phyloP scores from a whole-genome alignment of 352 stramenopile species.

The Phytopythium vexans region DNA sequence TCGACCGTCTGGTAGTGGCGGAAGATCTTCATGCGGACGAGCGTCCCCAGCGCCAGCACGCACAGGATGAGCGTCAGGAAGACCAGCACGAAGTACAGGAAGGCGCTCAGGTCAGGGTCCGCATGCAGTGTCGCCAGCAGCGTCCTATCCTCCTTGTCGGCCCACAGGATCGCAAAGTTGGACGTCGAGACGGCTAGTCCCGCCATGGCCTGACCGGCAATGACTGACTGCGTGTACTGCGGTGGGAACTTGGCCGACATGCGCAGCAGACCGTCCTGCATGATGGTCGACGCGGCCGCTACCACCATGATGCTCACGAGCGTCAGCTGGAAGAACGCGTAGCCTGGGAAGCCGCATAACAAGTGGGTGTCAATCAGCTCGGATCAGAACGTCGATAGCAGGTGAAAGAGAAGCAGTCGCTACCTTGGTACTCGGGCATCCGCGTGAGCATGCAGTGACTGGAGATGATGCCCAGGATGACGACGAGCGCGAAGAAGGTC shows the following conservation, averaged over 20 bases:
- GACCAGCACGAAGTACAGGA: slow-evolving; percentile 77
- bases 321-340: slow-evolving; percentile 71
- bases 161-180: slow-evolving; percentile 66
- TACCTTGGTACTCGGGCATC: slow-evolving; percentile 68
- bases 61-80: slow-evolving; percentile 64
- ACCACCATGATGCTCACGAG: slow-evolving; percentile 76
- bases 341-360: slow-evolving; percentile 8
- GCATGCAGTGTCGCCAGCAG: slow-evolving; percentile 17
- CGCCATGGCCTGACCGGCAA: slow-evolving; percentile 74
- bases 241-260: slow-evolving; percentile 74
- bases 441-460: slow-evolving; percentile 66
- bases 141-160: slow-evolving; percentile 3
- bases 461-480: slow-evolving; percentile 72
- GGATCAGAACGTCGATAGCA: slow-evolving; percentile 1
- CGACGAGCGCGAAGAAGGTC: slow-evolving; percentile 60
- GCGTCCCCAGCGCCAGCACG: slow-evolving; percentile 43
- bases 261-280: slow-evolving; percentile 78
- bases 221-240: slow-evolving; percentile 71
- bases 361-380: neutral
- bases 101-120: slow-evolving; percentile 59
- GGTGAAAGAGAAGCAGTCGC: neutral
- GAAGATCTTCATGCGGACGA: slow-evolving; percentile 68
- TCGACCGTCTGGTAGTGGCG: slow-evolving; percentile 61
- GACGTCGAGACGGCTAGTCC: slow-evolving; percentile 68
- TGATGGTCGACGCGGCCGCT: slow-evolving; percentile 59